Conservation (phyloP, 331 rosid genomes). For the Saraca asoca region DNA sequence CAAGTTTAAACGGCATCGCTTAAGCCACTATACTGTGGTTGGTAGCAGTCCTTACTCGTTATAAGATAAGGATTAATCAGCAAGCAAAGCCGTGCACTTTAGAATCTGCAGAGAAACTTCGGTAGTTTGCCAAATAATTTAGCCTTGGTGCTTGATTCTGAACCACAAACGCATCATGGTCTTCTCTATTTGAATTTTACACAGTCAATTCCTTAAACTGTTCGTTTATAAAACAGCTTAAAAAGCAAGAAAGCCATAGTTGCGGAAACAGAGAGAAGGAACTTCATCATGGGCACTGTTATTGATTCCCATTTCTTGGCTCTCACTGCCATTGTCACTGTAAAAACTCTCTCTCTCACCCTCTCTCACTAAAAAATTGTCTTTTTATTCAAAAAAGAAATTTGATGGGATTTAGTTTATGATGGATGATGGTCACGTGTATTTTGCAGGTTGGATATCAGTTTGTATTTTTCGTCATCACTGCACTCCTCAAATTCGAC, state of each 20-base stretch:
- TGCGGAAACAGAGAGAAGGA: background rate
- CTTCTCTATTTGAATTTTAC: background rate
- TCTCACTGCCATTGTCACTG: conserved; percentile 85
- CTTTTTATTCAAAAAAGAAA: background rate
- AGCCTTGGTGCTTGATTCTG: conserved; percentile 2
- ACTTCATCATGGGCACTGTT: conserved; percentile 59
- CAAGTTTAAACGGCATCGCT: too few relatives aligned
- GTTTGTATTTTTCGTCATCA: conserved; percentile 69
- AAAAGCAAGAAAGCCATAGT: conserved; percentile 1
- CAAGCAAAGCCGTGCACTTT: too few relatives aligned
- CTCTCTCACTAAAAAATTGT: background rate
- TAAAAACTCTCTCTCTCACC: conserved; percentile 23
- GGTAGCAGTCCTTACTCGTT: too few relatives aligned
- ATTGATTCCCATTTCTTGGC: conserved; percentile 83
- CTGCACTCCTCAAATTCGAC: conserved; percentile 93
- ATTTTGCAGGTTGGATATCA: conserved; percentile 71
- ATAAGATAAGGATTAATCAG: too few relatives aligned
- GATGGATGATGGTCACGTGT: background rate
- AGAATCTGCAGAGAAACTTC: too few relatives aligned
- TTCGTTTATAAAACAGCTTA: conserved; percentile 4
- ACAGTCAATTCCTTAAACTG: background rate
- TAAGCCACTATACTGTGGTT: too few relatives aligned
- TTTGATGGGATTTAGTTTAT: conserved; percentile 8
- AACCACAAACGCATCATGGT: background rate
- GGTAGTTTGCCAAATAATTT: too few relatives aligned